Percentiles rank a stretch among this genome's conserved stretches.
Evolutionary conservation across 352 stramenopile species (phyloP).

Genomic region (Globisporangium polare): DNA sequence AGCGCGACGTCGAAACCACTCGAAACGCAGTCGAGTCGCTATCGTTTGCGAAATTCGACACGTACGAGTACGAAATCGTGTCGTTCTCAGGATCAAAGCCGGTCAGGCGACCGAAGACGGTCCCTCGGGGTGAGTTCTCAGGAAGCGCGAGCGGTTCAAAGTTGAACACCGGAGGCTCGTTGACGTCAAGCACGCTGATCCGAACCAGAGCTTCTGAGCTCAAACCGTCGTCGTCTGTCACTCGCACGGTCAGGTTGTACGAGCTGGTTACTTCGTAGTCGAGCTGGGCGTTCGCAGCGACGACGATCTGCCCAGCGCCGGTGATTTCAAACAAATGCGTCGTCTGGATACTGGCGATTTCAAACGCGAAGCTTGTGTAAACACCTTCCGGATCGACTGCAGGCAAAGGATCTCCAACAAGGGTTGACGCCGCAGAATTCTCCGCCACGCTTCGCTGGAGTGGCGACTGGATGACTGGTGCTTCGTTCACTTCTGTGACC

Average conservation of each 20-base stretch:
- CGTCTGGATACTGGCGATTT: conserved; percentile 7
- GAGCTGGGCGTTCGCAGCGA: conserved; percentile 5
- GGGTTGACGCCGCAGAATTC: background rate
- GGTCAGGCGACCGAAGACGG: conserved; percentile 30
- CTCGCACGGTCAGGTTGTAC: conserved; percentile 20
- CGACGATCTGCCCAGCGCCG: conserved; percentile 1
- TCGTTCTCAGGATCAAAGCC: conserved; percentile 54
- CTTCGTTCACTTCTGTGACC: conserved; percentile 8
- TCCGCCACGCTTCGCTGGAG: conserved; percentile 5
- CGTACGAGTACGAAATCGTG: conserved; percentile 31
- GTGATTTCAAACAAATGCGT: conserved; percentile 10
- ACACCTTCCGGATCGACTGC: conserved; percentile 4
- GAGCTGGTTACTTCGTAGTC: conserved; percentile 13
- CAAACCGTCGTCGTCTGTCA: conserved; percentile 22
- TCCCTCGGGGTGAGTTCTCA: conserved; percentile 41
- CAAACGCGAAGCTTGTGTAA: conserved; percentile 2
- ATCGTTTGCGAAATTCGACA: conserved; percentile 22
- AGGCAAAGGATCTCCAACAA: background rate
- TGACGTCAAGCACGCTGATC: conserved; percentile 26
- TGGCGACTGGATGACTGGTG: conserved; percentile 3
- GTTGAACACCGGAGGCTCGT: conserved; percentile 24
- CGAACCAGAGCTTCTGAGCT: conserved; percentile 10
- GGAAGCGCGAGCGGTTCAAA: conserved; percentile 16
- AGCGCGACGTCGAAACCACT: conserved; percentile 28
- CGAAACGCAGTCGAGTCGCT: conserved; percentile 28